phyloP scores from a whole-genome alignment of 2,329 filamentous ascomycete species.

The Lecanicillium sp. region DNA sequence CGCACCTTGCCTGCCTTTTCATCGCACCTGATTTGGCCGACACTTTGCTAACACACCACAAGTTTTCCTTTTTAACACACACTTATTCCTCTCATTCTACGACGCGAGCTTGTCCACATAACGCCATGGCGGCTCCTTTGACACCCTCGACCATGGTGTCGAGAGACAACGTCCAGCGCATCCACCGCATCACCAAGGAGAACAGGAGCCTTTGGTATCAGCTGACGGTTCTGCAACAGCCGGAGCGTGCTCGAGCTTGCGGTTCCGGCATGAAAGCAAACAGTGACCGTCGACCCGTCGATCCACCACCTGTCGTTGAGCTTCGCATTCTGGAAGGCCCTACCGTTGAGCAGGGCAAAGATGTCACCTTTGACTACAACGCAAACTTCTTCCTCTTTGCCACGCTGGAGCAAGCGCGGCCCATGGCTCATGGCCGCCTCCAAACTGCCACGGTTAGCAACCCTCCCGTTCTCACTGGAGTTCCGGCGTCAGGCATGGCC shows the following conservation, averaged over 20 bases:
- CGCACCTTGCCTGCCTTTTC: too few relatives aligned
- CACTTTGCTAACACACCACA: too few relatives aligned
- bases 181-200: constrained; percentile 51
- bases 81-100: too few relatives aligned
- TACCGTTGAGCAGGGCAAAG: constrained; percentile 50
- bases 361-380: constrained; percentile 85
- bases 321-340: constrained; percentile 73
- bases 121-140: constrained; percentile 17
- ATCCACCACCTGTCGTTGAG: constrained; percentile 90
- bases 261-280: constrained; percentile 78
- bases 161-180: constrained; percentile 36
- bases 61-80: too few relatives aligned
- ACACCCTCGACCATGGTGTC: constrained; percentile 19
- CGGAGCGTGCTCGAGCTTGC: constrained; percentile 87
- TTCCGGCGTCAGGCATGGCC: constrained; percentile 90
- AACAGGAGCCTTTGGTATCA: constrained; percentile 73
- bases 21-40: too few relatives aligned
- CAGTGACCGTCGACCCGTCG: constrained; percentile 77
- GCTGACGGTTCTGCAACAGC: constrained; percentile 84
- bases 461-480: constrained; percentile 82
- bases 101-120: too few relatives aligned
- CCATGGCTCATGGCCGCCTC: constrained; percentile 73
- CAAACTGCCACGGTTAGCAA: constrained; percentile 58
- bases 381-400: constrained; percentile 97
- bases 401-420: constrained; percentile 78